Evolutionary conservation across 73 alveolate genomes (phyloP).

Genomic region (Symbiodinium pilosum): DNA sequence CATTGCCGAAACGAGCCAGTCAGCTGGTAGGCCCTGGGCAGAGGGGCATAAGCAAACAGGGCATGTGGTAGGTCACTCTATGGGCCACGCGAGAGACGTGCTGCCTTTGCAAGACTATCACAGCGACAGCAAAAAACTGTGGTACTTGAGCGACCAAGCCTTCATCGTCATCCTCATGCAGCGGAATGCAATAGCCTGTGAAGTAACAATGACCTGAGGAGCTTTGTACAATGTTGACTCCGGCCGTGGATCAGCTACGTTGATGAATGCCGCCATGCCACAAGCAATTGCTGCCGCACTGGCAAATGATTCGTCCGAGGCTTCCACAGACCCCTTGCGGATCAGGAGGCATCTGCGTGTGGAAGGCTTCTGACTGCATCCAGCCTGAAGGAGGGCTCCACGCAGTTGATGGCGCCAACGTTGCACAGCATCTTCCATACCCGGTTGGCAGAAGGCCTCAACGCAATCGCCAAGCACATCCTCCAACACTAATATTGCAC

Average conservation of each 20-base stretch:
- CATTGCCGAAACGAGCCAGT: not conserved
- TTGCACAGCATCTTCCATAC: not conserved
- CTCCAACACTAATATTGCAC: too few species aligned
- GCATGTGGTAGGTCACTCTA: not conserved
- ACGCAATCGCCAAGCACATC: too few species aligned
- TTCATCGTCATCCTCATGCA: not conserved
- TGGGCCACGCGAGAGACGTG: not conserved
- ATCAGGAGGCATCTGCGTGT: not conserved
- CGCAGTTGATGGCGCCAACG: slow-evolving; percentile 5
- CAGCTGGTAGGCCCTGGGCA: not conserved
- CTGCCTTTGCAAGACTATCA: not conserved
- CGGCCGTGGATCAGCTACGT: not conserved
- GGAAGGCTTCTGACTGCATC: too few species aligned
- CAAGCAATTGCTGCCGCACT: not conserved
- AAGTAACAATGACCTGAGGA: slow-evolving; percentile 46
- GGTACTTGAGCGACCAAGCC: too few species aligned
- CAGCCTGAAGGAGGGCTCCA: not conserved
- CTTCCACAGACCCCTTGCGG: too few species aligned
- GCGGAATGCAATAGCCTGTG: slow-evolving; percentile 54
- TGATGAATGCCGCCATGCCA: not conserved
- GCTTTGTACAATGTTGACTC: not conserved
- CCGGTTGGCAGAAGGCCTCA: slow-evolving; percentile 8
- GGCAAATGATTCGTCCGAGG: not conserved
- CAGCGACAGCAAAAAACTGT: not conserved
- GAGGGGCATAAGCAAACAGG: not conserved